A percentile compares a stretch with the other conserved stretches of the same genome.
phyloP scores from a whole-genome alignment of 345 rosid species.

The Citrus unshiu region DNA sequence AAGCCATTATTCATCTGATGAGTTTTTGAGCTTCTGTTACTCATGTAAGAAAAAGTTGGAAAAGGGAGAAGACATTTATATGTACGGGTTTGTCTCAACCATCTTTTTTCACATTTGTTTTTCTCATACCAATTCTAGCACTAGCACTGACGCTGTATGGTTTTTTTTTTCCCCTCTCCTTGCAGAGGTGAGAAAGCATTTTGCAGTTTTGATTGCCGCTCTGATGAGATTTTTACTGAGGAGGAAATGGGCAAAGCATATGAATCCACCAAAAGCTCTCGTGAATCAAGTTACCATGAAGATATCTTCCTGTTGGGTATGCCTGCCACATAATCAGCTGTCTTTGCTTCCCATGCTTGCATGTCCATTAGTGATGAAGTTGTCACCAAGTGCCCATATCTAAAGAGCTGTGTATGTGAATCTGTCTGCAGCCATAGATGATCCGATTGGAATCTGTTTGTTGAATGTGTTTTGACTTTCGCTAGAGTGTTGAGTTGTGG shows the following conservation, averaged over 20 bases:
- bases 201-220: constrained; percentile 32
- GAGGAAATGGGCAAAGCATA: constrained; percentile 25
- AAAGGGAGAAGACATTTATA: constrained; percentile 27
- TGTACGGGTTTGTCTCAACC: constrained; percentile 30
- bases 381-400: neutral
- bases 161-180: constrained; percentile 5
- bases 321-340: constrained; percentile 20
- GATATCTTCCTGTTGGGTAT: constrained; percentile 37
- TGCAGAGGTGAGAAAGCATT: constrained; percentile 37
- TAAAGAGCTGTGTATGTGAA: constrained; percentile 24
- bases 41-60: constrained; percentile 38
- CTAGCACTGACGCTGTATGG: neutral
- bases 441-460: constrained; percentile 6
- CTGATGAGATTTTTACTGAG: constrained; percentile 31
- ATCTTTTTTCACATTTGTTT: neutral
- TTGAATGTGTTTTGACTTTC: constrained; percentile 4
- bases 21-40: constrained; percentile 27
- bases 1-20: constrained; percentile 21
- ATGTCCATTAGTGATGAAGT: neutral
- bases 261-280: constrained; percentile 23
- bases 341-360: constrained; percentile 7
- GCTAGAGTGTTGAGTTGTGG: constrained; percentile 17
- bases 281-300: constrained; percentile 37
- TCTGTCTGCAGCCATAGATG: constrained; percentile 30
- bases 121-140: neutral